These are phyloP conservation scores for Collariella sp. DNA, from an alignment of 495 filamentous ascomycete genomes.

Conservation along the genomic window DNA sequence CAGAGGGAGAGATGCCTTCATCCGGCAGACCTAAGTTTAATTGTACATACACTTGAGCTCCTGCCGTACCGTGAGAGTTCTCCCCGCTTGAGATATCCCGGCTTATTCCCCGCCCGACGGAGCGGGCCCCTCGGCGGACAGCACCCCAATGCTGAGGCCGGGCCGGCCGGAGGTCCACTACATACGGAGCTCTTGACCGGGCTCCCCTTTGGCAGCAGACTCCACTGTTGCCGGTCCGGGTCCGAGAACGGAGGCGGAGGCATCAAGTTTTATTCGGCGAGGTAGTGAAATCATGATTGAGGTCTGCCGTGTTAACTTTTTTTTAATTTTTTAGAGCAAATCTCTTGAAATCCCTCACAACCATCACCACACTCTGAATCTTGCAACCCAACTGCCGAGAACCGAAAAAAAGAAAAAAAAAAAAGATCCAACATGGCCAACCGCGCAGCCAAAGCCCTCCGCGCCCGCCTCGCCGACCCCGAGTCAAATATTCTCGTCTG, in stretches of 20 bases:
- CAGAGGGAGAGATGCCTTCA: too few species aligned
- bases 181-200: background rate
- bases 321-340: too few species aligned
- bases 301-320: too few species aligned
- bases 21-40: too few species aligned
- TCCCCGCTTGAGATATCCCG: too few species aligned
- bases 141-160: background rate
- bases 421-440: slow-evolving; percentile 5
- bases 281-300: too few species aligned
- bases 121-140: background rate
- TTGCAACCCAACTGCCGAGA: too few species aligned
- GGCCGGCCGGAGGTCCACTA: background rate
- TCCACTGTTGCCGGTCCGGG: background rate
- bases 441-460: slow-evolving; percentile 32
- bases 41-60: too few species aligned
- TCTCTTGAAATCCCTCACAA: background rate
- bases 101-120: too few species aligned
- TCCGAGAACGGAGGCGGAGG: background rate
- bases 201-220: background rate
- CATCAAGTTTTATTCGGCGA: background rate
- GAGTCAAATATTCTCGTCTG: slow-evolving; percentile 44
- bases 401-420: too few species aligned
- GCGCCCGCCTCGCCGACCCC: slow-evolving; percentile 30
- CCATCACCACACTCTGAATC: background rate
- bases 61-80: too few species aligned